Base-by-base conservation (phyloP, 805 yeast genomes). In the Candida oleophila region DNA sequence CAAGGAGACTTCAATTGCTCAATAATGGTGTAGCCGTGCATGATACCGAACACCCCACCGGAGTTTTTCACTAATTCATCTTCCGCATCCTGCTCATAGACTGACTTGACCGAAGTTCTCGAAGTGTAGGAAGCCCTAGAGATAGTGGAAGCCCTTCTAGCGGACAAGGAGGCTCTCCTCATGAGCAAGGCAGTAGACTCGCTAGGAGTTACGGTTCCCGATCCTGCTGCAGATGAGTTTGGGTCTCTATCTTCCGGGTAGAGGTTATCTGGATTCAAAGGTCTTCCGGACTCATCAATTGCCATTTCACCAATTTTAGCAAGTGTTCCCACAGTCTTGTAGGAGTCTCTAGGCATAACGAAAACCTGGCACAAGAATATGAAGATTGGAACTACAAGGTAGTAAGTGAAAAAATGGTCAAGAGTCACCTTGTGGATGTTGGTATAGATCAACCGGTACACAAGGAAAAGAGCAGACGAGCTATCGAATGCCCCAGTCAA, bases 401-500 rank as follows among this genome's bases (percentile, higher is more conserved):
- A 91, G 49, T 63, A 57, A 12, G 75, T 64, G 71, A 92, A 92
- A 64, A 91, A 91, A 35, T 62, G 69, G 18, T 71, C 60, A 9
- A 89, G 59, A 0, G 81, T 56, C 20, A 85, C 55, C 30, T 65
- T 50, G 14, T 60, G 44, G 42, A 71, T 49, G 44, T 64, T 63
- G 49, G 72, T 82, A 64, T 87, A 90, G 11, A 78, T 57, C 15
- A 89, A 49, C 55, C 96, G 71, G 69, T 90, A 92, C 9, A 79
- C 55, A 55, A 89, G 71, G 60, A 91, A 91, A 41, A 91, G 76
- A 0, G 96, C 97, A n/a, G 95, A 82, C 1, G 96, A 87, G 0
- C 96, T 77, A 64, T 92, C 97, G 60, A 91, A 90, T 0, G 96
- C 90, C n/a, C 97, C 97, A 0, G 97, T 89, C 43, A 91, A 68